Evolutionary conservation across 306 rosid genomes (phyloP).

Genomic region (Prosopis cineraria): DNA sequence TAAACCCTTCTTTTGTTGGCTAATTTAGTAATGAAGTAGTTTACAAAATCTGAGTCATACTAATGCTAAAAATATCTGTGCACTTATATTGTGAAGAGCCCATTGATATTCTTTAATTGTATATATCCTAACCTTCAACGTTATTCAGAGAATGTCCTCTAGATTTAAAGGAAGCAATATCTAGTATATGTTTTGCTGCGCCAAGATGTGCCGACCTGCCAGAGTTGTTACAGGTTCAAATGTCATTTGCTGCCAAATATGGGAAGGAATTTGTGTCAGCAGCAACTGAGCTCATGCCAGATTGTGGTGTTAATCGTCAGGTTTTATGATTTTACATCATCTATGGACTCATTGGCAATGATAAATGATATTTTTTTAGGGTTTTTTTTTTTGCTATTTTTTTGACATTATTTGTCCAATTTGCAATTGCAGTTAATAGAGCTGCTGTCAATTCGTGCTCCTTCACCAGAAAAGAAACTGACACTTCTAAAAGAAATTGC

Average conservation of each 20-base stretch:
- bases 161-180: slow-evolving; percentile 96
- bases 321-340: slow-evolving; percentile 45
- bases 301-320: slow-evolving; percentile 98
- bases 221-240: slow-evolving; percentile 91
- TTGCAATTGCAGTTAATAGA: slow-evolving; percentile 73
- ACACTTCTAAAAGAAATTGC: slow-evolving; percentile 94
- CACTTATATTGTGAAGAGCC: neutral
- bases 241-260: slow-evolving; percentile 75
- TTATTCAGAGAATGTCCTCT: slow-evolving; percentile 82
- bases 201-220: slow-evolving; percentile 96
- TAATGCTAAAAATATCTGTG: neutral
- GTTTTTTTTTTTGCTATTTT: no score
- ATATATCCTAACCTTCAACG: slow-evolving; percentile 1
- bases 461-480: slow-evolving; percentile 87
- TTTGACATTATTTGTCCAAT: slow-evolving; percentile 29
- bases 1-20: neutral
- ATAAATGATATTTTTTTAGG: slow-evolving; percentile 18
- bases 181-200: slow-evolving; percentile 94
- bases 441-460: slow-evolving; percentile 89
- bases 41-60: neutral
- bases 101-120: slow-evolving; percentile 16
- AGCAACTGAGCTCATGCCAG: slow-evolving; percentile 87
- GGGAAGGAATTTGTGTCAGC: slow-evolving; percentile 90
- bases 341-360: neutral
- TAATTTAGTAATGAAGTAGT: neutral